Percentiles rank a stretch among this genome's conserved stretches.
Conservation (phyloP, 1,284 basidiomycete species). For the Trichosporon inkin region DNA sequence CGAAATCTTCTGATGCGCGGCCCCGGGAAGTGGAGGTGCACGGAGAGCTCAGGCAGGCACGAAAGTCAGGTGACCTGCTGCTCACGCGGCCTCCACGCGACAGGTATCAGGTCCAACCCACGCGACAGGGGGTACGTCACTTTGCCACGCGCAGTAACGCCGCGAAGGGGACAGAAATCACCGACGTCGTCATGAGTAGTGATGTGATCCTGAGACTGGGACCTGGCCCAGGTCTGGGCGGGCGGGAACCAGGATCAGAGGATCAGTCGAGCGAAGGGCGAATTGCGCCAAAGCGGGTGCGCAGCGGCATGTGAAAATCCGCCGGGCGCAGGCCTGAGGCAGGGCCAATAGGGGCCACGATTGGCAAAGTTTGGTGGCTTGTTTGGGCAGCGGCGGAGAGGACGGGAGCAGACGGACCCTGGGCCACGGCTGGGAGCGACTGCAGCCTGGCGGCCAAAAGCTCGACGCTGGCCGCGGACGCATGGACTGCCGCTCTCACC, state of each 20-base stretch:
- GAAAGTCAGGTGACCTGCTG: neutral
- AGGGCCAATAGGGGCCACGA: neutral
- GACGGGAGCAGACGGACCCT: neutral
- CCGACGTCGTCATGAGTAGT: neutral
- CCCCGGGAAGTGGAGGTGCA: conserved; percentile 6
- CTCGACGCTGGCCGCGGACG: neutral
- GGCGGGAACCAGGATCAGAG: neutral
- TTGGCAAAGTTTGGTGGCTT: conserved; percentile 6
- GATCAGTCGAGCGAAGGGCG: neutral
- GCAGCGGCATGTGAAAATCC: neutral
- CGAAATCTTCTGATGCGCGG: neutral
- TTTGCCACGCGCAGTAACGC: neutral
- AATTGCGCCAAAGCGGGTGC: neutral
- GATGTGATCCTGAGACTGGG: conserved; percentile 1
- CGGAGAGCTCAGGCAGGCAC: neutral
- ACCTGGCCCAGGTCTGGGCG: neutral
- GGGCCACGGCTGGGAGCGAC: neutral
- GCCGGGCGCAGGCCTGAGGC: neutral
- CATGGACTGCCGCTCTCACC: no score
- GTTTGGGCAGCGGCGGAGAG: neutral
- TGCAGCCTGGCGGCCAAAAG: neutral
- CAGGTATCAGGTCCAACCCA: neutral
- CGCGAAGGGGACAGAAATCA: neutral
- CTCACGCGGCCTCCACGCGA: neutral
- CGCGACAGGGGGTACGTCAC: neutral